Evolutionary conservation across 129 eudicot genomes (phyloP).

Genomic region (Flaveria ramosissima): DNA sequence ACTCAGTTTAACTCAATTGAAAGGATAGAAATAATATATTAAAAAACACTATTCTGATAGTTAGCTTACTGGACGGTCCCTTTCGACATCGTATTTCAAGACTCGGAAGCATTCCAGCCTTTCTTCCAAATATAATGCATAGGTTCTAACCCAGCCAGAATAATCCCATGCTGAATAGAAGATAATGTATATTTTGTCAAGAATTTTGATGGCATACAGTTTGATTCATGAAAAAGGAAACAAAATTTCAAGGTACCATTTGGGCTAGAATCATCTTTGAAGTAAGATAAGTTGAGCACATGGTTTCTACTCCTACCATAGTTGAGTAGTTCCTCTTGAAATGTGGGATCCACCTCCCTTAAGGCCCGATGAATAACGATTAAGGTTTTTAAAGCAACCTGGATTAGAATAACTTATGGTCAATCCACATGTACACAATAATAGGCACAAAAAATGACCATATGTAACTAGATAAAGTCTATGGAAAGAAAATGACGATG

Average conservation of each 20-base stretch:
- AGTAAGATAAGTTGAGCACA: slow-evolving; percentile 62
- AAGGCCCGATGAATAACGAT: slow-evolving; percentile 77
- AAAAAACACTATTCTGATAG: slow-evolving; percentile 1
- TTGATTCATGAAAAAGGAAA: slow-evolving; percentile 9
- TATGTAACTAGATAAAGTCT: background rate
- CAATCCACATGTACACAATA: slow-evolving; percentile 19
- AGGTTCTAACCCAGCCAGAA: slow-evolving; percentile 72
- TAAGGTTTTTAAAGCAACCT: slow-evolving; percentile 81
- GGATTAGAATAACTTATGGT: slow-evolving; percentile 23
- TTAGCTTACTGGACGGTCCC: slow-evolving; percentile 53
- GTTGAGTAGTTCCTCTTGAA: slow-evolving; percentile 59
- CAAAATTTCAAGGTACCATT: slow-evolving; percentile 46
- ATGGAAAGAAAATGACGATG: too few relatives aligned
- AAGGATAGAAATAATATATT: background rate
- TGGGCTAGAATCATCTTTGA: slow-evolving; percentile 77
- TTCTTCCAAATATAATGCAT: slow-evolving; percentile 72
- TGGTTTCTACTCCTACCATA: slow-evolving; percentile 53
- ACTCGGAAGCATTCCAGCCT: slow-evolving; percentile 62
- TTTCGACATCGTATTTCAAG: slow-evolving; percentile 63
- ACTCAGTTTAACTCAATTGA: slow-evolving; percentile 1
- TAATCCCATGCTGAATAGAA: slow-evolving; percentile 68
- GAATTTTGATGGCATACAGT: background rate
- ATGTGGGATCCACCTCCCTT: slow-evolving; percentile 67
- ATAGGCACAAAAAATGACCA: slow-evolving; percentile 6
- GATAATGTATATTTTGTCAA: slow-evolving; percentile 25